These are phyloP conservation scores for Acer negundo DNA, from an alignment of 345 rosid genomes.

Conservation along the genomic window DNA sequence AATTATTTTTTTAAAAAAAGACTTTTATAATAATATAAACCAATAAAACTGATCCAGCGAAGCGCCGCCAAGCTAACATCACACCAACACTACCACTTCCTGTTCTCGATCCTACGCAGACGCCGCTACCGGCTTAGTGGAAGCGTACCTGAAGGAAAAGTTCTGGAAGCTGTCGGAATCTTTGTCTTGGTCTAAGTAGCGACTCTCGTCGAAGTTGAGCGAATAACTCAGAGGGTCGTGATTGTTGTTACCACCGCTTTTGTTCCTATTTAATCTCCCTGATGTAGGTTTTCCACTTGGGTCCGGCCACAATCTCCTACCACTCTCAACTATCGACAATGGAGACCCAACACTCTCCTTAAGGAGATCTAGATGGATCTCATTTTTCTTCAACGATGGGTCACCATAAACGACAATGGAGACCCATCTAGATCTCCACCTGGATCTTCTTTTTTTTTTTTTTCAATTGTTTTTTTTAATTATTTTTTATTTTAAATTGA, in stretches of 20 bases:
- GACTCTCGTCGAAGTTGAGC: conserved; percentile 79
- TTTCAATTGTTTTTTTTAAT: no score
- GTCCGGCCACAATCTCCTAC: conserved; percentile 94
- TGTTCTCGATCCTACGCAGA: conserved; percentile 3
- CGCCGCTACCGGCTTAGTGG: conserved; percentile 21
- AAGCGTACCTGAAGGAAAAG: conserved; percentile 76
- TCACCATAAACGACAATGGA: no score
- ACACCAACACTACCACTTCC: conserved; percentile 24
- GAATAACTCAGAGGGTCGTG: conserved; percentile 81
- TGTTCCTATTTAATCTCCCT: conserved; percentile 71
- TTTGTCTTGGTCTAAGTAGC: conserved; percentile 38
- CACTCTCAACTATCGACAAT: conserved; percentile 44
- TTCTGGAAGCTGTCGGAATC: conserved; percentile 37
- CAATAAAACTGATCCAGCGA: not conserved
- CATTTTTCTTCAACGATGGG: no score
- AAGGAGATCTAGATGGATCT: no score
- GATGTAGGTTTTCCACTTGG: conserved; percentile 95
- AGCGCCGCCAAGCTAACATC: conserved; percentile 12
- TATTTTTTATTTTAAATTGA: no score
- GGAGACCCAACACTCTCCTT: no score
- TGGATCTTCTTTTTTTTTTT: no score
- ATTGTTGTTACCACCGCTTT: conserved; percentile 15
- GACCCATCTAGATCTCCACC: no score
- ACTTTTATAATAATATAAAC: no score
- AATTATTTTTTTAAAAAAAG: no score